Evolutionary conservation across 306 rosid species (phyloP).

Genomic region (Sphenostylis stenocarpa): DNA sequence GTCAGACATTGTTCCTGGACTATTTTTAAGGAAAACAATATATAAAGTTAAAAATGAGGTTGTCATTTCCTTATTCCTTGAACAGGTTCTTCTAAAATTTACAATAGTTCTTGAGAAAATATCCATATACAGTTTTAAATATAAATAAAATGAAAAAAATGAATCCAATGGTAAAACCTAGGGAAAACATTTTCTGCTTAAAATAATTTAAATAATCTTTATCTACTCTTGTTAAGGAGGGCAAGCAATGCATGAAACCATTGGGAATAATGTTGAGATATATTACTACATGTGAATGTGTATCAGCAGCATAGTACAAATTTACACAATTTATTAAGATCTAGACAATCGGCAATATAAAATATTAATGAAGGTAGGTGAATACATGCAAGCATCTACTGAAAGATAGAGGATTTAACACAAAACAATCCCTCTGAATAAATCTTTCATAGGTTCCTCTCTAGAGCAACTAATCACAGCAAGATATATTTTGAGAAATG

Average conservation of each 20-base stretch:
- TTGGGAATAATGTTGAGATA: not conserved
- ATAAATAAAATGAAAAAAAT: not conserved
- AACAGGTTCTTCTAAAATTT: not conserved
- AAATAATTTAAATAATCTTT: not conserved
- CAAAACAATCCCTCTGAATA: slow-evolving; percentile 9
- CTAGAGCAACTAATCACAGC: slow-evolving; percentile 13
- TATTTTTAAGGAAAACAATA: slow-evolving; percentile 7
- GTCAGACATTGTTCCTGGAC: not conserved
- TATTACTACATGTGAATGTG: not conserved
- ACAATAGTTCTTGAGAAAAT: not conserved
- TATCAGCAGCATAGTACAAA: slow-evolving; percentile 10
- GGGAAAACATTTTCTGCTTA: slow-evolving; percentile 7
- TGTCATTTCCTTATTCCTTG: slow-evolving; percentile 1
- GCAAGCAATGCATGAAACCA: not conserved
- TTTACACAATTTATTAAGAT: slow-evolving; percentile 17
- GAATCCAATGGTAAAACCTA: not conserved
- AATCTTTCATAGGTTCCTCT: slow-evolving; percentile 10
- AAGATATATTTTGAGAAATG: not conserved
- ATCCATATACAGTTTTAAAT: not conserved
- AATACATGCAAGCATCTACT: not conserved
- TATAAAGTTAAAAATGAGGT: not conserved
- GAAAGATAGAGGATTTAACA: slow-evolving; percentile 1
- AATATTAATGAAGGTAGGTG: not conserved
- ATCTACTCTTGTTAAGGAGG: slow-evolving; percentile 15
- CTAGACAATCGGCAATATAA: slow-evolving; percentile 7